Percentiles rank a stretch among this genome's conserved stretches.
Conservation (phyloP, 2,329 filamentous ascomycete genomes). For the Leptographium wingfieldii region DNA sequence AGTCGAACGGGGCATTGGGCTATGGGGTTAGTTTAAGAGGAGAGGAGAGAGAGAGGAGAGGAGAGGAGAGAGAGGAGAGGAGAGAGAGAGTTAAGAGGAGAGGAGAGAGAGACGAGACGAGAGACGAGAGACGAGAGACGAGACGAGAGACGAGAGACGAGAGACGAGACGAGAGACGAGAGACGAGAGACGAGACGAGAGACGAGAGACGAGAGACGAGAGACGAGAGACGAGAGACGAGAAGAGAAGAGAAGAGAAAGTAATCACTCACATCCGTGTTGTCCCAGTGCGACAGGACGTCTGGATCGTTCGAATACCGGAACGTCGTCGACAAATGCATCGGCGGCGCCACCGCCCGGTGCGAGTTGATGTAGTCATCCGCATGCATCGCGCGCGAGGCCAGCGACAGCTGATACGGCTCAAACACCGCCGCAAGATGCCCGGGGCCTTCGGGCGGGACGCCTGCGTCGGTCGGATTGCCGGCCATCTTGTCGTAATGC, state of each 20-base stretch:
- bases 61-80: neutral
- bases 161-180: neutral
- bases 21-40: constrained; percentile 14
- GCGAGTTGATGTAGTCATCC: constrained; percentile 62
- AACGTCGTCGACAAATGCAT: constrained; percentile 89
- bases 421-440: constrained; percentile 19
- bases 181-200: neutral
- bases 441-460: constrained; percentile 11
- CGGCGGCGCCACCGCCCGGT: constrained; percentile 73
- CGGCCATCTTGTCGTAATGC: neutral
- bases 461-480: neutral
- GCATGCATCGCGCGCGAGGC: constrained; percentile 70
- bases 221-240: neutral
- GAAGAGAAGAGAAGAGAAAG: neutral
- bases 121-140: neutral
- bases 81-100: neutral
- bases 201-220: neutral
- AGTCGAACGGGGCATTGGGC: constrained; percentile 40
- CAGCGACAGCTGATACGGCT: constrained; percentile 33
- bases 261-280: constrained; percentile 44
- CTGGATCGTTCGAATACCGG: constrained; percentile 62
- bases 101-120: neutral
- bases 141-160: neutral
- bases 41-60: neutral
- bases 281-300: constrained; percentile 39